phyloP scores from a whole-genome alignment of 2,329 filamentous ascomycete genomes.

The Diaporthe vexans region DNA sequence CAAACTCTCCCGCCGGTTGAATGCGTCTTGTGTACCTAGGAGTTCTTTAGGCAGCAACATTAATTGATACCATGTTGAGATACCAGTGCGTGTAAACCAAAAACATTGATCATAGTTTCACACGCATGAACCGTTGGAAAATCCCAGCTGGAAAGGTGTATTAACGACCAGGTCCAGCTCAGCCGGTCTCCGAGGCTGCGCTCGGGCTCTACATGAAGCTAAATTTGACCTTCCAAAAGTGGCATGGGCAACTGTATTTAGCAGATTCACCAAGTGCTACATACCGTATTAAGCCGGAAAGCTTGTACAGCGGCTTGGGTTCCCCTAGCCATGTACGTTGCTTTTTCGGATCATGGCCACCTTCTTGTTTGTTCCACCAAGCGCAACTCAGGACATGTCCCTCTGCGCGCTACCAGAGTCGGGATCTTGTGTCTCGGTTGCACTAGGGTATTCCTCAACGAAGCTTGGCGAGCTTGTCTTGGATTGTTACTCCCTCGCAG shows the following conservation, averaged over 20 bases:
- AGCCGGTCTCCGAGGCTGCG: neutral
- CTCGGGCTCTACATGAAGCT: neutral
- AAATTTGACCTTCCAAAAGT: slow-evolving; percentile 17
- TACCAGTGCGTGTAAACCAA: neutral
- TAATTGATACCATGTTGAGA: slow-evolving; percentile 16
- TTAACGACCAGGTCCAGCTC: neutral
- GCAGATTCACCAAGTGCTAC: slow-evolving; percentile 6
- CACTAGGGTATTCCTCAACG: neutral
- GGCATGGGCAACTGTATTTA: neutral
- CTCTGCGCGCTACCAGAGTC: neutral
- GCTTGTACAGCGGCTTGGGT: neutral
- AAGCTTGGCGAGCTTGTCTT: slow-evolving; percentile 24
- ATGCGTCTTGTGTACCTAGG: neutral
- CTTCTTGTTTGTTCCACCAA: neutral
- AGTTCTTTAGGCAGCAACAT: too few relatives aligned
- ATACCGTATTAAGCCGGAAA: slow-evolving; percentile 13
- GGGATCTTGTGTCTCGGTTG: neutral
- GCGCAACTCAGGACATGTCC: neutral
- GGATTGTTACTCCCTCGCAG: too few relatives aligned
- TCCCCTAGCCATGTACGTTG: neutral
- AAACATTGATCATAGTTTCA: neutral
- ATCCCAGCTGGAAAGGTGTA: neutral
- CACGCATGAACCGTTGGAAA: neutral
- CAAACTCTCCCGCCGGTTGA: neutral
- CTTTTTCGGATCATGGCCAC: neutral